Evolutionary conservation across 805 yeast genomes (phyloP), one percentile per base, ranked within the genome.

Genomic region (Torulaspora gathmanii): DNA sequence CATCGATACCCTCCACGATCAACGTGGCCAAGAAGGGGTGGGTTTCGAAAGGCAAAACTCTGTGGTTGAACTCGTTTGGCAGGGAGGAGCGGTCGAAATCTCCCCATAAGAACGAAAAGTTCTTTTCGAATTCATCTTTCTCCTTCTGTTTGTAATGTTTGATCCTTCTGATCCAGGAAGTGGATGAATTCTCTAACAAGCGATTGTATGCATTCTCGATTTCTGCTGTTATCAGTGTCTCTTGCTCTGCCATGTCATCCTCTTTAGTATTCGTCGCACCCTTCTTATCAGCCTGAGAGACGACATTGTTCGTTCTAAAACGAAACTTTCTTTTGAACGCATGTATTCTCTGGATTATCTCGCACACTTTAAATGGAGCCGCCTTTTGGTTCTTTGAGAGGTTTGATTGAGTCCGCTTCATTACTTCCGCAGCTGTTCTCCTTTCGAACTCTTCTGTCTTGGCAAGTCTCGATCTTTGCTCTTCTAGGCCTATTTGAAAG

Each of bases 91-190:
- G 51, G 12, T 69, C 64, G 6, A 69, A 48, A 2, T 58, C 47
- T 10, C 78, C 78, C 70, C 77, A 65, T 15, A 77, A 44, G 44
- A 63, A 74, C 4, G 63, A 54, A 41, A 68, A 65, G 48, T 70
- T 75, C 12, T 64, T 64, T 26, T 58, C 50, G 15, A 75, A 66
- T 3, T 74, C 69, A 27, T 69, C 68, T 3, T 65, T 60, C 57
- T 71, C 62, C 48, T 72, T 64, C 28, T 56, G 50, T 50, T 69
- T 71, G 63, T 72, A 75, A 36, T 73, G 71, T 27, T 71, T 70
- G 5, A 86, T 78, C 40, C 86, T 71, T 19, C 74, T 65, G 17
- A 86, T 75, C 98, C 98, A 90, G 0, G 86, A 79, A 15, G 66
- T 65, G 0, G 86, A 74, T 19, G 80, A 70, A 42, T 74, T 69